These are phyloP conservation scores for Nemania bipapillata DNA, from an alignment of 2,329 filamentous ascomycete genomes.

Conservation along the genomic window DNA sequence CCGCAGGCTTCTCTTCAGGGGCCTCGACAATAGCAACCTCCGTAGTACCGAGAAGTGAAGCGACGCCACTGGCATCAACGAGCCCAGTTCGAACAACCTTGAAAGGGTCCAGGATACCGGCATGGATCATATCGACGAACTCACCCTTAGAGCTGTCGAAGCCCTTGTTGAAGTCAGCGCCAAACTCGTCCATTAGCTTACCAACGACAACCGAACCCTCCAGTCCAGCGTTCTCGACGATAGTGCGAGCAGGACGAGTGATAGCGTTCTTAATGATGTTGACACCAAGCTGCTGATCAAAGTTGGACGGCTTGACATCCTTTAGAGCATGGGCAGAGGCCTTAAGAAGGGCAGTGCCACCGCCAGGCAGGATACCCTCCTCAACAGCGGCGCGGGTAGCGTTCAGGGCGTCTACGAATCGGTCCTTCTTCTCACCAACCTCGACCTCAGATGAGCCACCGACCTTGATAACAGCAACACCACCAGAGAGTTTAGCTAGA, in stretches of 20 bases:
- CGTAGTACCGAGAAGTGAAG: constrained; percentile 94
- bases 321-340: constrained; percentile 88
- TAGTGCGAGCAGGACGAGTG: constrained; percentile 90
- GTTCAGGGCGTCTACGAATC: constrained; percentile 97
- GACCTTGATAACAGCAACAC: constrained; percentile 99
- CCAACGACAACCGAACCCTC: constrained; percentile 97
- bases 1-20: constrained; percentile 85
- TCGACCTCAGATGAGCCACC: constrained; percentile 97
- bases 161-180: constrained; percentile 94
- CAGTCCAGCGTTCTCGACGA: constrained; percentile 96
- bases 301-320: constrained; percentile 89
- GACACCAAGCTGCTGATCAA: constrained; percentile 98
- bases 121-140: constrained; percentile 97
- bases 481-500: constrained; percentile 97
- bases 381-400: constrained; percentile 97
- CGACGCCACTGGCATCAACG: constrained; percentile 93
- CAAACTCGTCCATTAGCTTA: constrained; percentile 96
- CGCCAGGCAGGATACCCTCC: constrained; percentile 98
- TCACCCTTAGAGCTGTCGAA: constrained; percentile 97
- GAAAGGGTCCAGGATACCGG: constrained; percentile 98
- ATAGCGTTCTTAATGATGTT: constrained; percentile 98
- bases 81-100: constrained; percentile 99
- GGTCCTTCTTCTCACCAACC: constrained; percentile 99
- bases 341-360: constrained; percentile 98
- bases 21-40: constrained; percentile 98